Base-by-base conservation (phyloP, 495 filamentous ascomycete species). In the Apodospora peruviana region DNA sequence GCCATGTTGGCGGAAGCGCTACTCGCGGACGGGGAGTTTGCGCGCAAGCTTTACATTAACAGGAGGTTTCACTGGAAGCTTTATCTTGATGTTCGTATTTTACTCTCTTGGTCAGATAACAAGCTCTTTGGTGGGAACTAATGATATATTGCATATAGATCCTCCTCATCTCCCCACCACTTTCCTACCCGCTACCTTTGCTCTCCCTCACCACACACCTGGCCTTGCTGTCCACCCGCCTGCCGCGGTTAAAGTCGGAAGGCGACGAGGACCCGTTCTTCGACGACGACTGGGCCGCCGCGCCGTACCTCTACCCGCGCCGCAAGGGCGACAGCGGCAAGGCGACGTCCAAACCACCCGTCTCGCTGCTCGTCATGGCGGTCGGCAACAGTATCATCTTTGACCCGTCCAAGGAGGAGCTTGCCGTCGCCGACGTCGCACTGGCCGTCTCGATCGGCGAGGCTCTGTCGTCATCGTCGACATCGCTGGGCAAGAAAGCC, bases 251-350 rank as follows among this genome's bases (percentile, higher is more conserved):
- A 19, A 86, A 87, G 61, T 94, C 88, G 19, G 82, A 90, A 59
- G 75, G 76, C 45, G 90, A 95, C 62, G 93, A 99, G 70, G 94
- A 99, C 59, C 94, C 94, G 2, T 82, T 95, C 58, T 97, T 99
- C 73, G 85, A 96, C 73, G 94, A 99, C 70, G 93, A 99, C 68
- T 99, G 94, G 94, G 86, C 83, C 29, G 86, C 83, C 27, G 80
- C 90, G 2, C 66, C 80, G 34, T 80, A 83, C 43, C 74, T 99
- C 18, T 99, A 91, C 70, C 81, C 86, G 1, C 72, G 77, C 32
- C 4, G 39, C 22, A 14, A 20, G 18, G 4, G 36, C 36, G 16
- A 12, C 36, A 38, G 36, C 24, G 41, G 47, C 32, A 48, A 52
- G 17, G 10, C 43, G 8, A 54, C 49, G 23, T 61, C 59, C 37